Percentiles rank a stretch among this genome's conserved stretches.
Conservation (phyloP, 352 stramenopile species). For the Phytophthora macrochlamydospora region DNA sequence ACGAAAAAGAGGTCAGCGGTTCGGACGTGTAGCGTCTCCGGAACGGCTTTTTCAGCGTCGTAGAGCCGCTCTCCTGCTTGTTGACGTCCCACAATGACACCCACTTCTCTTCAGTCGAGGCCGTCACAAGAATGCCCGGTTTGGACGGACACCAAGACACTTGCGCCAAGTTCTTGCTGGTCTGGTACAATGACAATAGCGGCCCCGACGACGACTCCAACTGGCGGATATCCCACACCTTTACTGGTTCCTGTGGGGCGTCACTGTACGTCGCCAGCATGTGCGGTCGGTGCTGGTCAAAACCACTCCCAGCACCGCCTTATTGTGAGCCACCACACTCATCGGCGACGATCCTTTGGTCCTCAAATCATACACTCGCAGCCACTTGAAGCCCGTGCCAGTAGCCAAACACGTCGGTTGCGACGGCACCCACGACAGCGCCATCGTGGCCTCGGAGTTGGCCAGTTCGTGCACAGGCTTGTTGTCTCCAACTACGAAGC, state of each 20-base stretch:
- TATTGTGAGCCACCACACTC: conserved; percentile 86
- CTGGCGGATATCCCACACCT: conserved; percentile 88
- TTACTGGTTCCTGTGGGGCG: conserved; percentile 78
- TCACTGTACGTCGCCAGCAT: conserved; percentile 87
- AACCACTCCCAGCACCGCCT: conserved; percentile 84
- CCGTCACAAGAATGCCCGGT: conserved; percentile 77
- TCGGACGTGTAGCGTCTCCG: conserved; percentile 79
- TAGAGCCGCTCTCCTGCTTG: conserved; percentile 52
- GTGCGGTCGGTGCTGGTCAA: conserved; percentile 81
- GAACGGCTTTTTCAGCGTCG: conserved; percentile 75
- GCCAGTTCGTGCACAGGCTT: conserved; percentile 81
- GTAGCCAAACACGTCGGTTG: conserved; percentile 82
- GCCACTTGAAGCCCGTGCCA: conserved; percentile 89
- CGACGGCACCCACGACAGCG: conserved; percentile 82
- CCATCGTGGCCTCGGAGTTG: conserved; percentile 85
- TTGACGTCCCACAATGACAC: conserved; percentile 87
- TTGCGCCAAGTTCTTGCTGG: conserved; percentile 74
- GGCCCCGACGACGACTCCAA: conserved; percentile 68
- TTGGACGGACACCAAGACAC: conserved; percentile 88
- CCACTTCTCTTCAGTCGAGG: conserved; percentile 79
- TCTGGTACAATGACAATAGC: conserved; percentile 73
- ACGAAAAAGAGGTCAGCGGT: conserved; percentile 80
- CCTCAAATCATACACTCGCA: conserved; percentile 84
- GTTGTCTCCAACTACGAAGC: conserved; percentile 40
- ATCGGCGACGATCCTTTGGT: conserved; percentile 63